Percentiles rank a stretch among this genome's conserved stretches.
Conservation (phyloP, 257 asterid species). For the Misopates orontium region DNA sequence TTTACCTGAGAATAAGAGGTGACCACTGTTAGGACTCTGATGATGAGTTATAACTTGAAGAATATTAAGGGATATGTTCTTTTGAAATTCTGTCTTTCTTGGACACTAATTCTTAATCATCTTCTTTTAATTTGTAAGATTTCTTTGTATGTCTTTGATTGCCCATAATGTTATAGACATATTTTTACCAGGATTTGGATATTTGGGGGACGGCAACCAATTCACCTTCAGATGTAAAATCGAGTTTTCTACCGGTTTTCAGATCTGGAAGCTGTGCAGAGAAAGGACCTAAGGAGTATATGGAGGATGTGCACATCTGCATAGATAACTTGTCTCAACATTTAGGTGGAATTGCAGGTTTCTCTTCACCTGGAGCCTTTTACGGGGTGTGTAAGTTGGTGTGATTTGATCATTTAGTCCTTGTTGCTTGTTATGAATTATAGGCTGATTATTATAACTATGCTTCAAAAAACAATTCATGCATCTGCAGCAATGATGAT, state of each 20-base stretch:
- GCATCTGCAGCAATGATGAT: too few species aligned
- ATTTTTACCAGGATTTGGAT: slow-evolving; percentile 50
- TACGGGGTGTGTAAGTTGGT: slow-evolving; percentile 69
- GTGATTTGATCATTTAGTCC: too few species aligned
- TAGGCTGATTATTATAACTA: too few species aligned
- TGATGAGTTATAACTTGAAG: too few species aligned
- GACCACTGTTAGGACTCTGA: too few species aligned
- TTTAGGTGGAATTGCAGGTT: slow-evolving; percentile 48
- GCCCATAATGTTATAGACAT: slow-evolving; percentile 24
- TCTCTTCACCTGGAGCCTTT: slow-evolving; percentile 74
- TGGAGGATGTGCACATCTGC: slow-evolving; percentile 94
- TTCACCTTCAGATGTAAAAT: slow-evolving; percentile 53
- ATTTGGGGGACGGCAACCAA: slow-evolving; percentile 32
- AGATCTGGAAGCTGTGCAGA: slow-evolving; percentile 95
- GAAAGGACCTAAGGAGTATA: slow-evolving; percentile 85
- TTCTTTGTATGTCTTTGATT: neutral
- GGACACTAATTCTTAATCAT: neutral
- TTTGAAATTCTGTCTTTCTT: neutral
- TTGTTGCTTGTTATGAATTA: too few species aligned
- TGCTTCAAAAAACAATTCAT: too few species aligned
- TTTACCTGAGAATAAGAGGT: too few species aligned
- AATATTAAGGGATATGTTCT: neutral
- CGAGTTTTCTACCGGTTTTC: slow-evolving; percentile 62
- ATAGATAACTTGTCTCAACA: slow-evolving; percentile 70
- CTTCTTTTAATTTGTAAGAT: neutral